Percentiles rank a stretch among this genome's conserved stretches.
Conservation (phyloP, 225 moss, liverwort and hornwort species). For the Asterella californica region DNA sequence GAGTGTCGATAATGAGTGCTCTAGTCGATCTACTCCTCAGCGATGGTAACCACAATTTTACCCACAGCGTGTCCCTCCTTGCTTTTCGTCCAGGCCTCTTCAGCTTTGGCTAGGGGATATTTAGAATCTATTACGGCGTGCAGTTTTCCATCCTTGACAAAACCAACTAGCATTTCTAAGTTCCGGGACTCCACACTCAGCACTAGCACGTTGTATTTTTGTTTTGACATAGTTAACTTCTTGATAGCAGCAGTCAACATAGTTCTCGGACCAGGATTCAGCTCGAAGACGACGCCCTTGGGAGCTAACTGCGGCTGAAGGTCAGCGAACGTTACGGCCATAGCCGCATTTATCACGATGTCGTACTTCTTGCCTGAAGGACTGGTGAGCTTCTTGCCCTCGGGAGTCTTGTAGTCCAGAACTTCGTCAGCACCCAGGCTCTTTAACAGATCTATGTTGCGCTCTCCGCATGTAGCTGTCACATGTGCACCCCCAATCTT, state of each 20-base stretch:
- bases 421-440: constrained; percentile 65
- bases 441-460: constrained; percentile 47
- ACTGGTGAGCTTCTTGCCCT: constrained; percentile 44
- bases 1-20: background rate
- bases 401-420: constrained; percentile 44
- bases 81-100: constrained; percentile 59
- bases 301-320: constrained; percentile 51
- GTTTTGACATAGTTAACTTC: constrained; percentile 45
- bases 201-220: constrained; percentile 38
- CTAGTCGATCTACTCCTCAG: constrained; percentile 24
- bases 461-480: constrained; percentile 48
- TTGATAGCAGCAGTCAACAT: constrained; percentile 28
- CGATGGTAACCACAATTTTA: constrained; percentile 49
- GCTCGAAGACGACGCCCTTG: constrained; percentile 46
- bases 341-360: constrained; percentile 51
- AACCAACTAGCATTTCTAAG: constrained; percentile 47
- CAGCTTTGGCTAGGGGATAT: constrained; percentile 32
- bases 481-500: constrained; percentile 74
- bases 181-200: constrained; percentile 40
- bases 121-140: constrained; percentile 54
- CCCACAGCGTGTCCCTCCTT: constrained; percentile 68
- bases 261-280: constrained; percentile 32
- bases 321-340: constrained; percentile 28
- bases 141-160: constrained; percentile 51
- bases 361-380: constrained; percentile 62